Base-by-base conservation (phyloP, 176 grass and related monocot genomes). In the Metroxylon sagu region DNA sequence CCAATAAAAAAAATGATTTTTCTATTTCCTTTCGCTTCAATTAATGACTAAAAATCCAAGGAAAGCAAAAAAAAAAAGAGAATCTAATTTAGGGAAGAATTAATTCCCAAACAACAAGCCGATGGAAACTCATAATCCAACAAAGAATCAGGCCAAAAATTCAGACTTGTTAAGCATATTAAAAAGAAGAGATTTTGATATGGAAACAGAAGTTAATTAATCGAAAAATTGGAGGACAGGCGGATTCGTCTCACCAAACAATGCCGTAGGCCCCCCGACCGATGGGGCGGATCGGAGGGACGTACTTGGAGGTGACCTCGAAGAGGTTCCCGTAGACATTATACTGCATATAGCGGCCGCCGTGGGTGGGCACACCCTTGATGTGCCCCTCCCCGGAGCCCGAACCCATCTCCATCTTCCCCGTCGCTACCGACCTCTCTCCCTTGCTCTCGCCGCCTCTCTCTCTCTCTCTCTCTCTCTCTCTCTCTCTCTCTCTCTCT, bases 241-340 rank as follows among this genome's bases (percentile, higher is more conserved):
- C 49, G 29, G 18, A 29, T 25, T 26, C 19, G 39, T 39, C 88
- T 64, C 29, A 95, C 93, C 93, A 98, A 53, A 98, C 83, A 83
- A 98, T 98, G 76, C 93, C 93, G 68, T 23, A 64, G 30, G 93
- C 88, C 73, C 93, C 93, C 31, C 93, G 93, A 30, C 93, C 93
- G 50, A 98, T 85, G 19, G 82, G 84, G 15, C 93, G 76, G 54
- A 98, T 91, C 39, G 93, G 93, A 6, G 88, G 93, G 3, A 89
- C 70, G 71, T 98, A 98, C 76, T 98, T 98, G 60, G 93, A 62
- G 26, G 81, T 85, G 6, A 98, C 93, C 84, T 98, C 93, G 52
- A 98, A 82, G 53, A 98, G 66, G 70, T 92, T 98, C 26, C 93
- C 93, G 76, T 83, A 81, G 28, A 98, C 85, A 67, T 98, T 98